Evolutionary conservation across 306 rosid genomes (phyloP).

Genomic region (Betula pendula): DNA sequence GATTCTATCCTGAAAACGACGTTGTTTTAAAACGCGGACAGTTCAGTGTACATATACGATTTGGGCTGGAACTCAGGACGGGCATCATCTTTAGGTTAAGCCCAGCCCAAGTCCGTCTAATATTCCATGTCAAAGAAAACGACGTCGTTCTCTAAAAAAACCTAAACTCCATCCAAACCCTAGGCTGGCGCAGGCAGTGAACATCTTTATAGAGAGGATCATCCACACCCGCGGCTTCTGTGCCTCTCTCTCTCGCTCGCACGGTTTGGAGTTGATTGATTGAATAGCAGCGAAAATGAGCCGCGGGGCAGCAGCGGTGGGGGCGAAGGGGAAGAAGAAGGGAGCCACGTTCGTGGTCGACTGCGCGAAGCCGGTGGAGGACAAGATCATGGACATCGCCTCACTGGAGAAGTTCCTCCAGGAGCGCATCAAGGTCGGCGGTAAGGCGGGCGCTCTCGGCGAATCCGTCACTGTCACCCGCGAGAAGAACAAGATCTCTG

Average conservation of each 20-base stretch:
- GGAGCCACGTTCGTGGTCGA: slow-evolving; percentile 77
- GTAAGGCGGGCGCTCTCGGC: slow-evolving; percentile 83
- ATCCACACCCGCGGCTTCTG: no score
- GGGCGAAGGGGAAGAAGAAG: slow-evolving; percentile 96
- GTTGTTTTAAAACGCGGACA: neutral
- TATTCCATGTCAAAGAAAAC: neutral
- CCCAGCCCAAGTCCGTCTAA: neutral
- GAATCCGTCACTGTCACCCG: slow-evolving; percentile 58
- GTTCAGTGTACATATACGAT: neutral
- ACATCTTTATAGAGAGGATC: neutral
- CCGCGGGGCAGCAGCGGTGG: slow-evolving; percentile 59
- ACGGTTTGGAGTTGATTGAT: neutral
- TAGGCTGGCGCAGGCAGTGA: neutral
- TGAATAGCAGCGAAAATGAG: slow-evolving; percentile 59
- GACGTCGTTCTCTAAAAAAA: neutral
- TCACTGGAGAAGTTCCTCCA: slow-evolving; percentile 92
- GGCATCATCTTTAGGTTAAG: no score
- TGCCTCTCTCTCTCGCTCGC: no score
- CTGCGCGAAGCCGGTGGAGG: slow-evolving; percentile 91
- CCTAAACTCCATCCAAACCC: neutral
- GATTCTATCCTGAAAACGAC: neutral
- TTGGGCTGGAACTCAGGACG: neutral
- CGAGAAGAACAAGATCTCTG: slow-evolving; percentile 70
- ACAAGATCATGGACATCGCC: slow-evolving; percentile 97
- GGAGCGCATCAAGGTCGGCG: slow-evolving; percentile 93